A percentile compares a stretch with the other conserved stretches of the same genome.
Evolutionary conservation across 306 rosid genomes (phyloP).

Genomic region (Cucumis melo): DNA sequence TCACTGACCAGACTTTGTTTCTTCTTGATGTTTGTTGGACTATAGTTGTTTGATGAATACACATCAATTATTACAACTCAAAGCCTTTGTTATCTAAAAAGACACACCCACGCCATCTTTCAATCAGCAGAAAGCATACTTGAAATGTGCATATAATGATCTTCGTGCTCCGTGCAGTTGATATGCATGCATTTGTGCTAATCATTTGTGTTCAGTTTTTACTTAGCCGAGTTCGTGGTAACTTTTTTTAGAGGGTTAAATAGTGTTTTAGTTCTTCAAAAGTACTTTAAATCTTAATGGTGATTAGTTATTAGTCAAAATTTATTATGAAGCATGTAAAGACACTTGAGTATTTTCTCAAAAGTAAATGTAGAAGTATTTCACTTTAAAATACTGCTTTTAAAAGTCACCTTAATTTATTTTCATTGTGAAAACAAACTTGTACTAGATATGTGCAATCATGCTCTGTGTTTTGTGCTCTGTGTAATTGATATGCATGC

Average conservation of each 20-base stretch:
- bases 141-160: neutral
- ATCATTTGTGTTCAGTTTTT: neutral
- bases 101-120: slow-evolving; percentile 5
- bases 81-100: neutral
- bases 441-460: neutral
- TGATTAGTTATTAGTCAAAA: neutral
- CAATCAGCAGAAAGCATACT: neutral
- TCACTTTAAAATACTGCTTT: neutral
- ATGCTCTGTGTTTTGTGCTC: neutral
- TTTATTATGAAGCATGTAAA: neutral
- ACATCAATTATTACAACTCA: neutral
- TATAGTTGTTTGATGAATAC: neutral
- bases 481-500: neutral
- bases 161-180: neutral
- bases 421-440: neutral
- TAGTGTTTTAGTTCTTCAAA: neutral
- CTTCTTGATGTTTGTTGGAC: neutral
- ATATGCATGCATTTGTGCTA: slow-evolving; percentile 3
- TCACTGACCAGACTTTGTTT: neutral
- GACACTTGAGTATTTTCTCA: neutral
- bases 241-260: neutral
- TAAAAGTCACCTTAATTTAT: neutral
- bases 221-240: neutral
- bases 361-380: neutral
- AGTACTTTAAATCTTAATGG: neutral